These are phyloP conservation scores for Puccinia coronata DNA, from an alignment of 1,284 basidiomycete genomes.

Conservation along the genomic window DNA sequence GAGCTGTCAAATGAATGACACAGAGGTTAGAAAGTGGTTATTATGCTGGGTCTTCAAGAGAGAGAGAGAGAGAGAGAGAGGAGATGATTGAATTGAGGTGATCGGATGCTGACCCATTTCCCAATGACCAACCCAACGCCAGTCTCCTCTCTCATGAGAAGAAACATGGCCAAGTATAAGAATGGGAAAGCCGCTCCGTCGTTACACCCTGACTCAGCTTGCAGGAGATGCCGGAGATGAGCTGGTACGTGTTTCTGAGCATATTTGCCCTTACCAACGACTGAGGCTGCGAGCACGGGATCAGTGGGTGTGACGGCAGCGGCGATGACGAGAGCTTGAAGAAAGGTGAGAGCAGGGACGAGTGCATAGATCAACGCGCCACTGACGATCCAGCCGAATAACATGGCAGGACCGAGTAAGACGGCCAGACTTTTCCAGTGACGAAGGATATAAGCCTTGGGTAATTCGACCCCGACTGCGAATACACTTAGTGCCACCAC, in stretches of 20 bases:
- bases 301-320: constrained; percentile 96
- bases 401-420: constrained; percentile 65
- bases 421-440: constrained; percentile 89
- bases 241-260: constrained; percentile 97
- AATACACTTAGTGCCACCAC: constrained; percentile 97
- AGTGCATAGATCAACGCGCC: constrained; percentile 77
- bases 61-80: too few species aligned
- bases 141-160: constrained; percentile 71
- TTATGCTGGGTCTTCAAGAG: not conserved
- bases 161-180: constrained; percentile 86
- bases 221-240: constrained; percentile 87
- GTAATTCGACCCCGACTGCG: constrained; percentile 86
- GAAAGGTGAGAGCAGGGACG: constrained; percentile 80
- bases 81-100: constrained; percentile 11
- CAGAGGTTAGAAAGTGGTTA: constrained; percentile 69
- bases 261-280: constrained; percentile 90
- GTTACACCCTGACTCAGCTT: constrained; percentile 88
- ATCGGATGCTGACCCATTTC: constrained; percentile 51
- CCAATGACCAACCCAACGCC: constrained; percentile 68
- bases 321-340: constrained; percentile 82
- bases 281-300: constrained; percentile 73
- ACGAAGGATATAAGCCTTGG: constrained; percentile 67
- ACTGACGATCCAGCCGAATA: constrained; percentile 56
- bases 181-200: constrained; percentile 79
- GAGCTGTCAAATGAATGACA: constrained; percentile 52